These are phyloP conservation scores for Angophora floribunda DNA, from an alignment of 345 rosid species.

Conservation along the genomic window DNA sequence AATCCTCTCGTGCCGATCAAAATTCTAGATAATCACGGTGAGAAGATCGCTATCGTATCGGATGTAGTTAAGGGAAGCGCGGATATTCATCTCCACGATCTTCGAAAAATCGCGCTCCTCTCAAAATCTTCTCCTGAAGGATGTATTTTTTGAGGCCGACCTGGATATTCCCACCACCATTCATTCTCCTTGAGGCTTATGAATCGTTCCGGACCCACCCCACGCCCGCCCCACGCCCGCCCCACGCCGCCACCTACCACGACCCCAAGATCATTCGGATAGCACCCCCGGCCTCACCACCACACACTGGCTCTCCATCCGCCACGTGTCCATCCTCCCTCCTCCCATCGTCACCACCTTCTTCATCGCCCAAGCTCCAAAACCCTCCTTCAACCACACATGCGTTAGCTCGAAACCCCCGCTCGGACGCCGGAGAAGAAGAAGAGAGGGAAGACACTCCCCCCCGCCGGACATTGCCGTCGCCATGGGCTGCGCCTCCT, in stretches of 20 bases:
- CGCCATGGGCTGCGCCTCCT: slow-evolving; percentile 72
- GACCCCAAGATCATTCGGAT: background rate
- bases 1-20: background rate
- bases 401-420: background rate
- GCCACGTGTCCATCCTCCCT: background rate
- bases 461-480: background rate
- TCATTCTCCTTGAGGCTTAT: background rate
- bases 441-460: background rate
- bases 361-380: background rate
- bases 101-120: background rate
- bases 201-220: background rate
- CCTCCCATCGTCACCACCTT: background rate
- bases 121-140: background rate
- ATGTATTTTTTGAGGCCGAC: background rate
- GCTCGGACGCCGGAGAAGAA: background rate
- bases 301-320: background rate
- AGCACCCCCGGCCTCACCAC: background rate
- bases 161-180: background rate
- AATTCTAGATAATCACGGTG: background rate
- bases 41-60: background rate
- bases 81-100: background rate
- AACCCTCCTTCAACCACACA: background rate
- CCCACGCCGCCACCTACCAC: background rate
- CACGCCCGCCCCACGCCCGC: background rate
- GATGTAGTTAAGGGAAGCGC: background rate